Percentiles rank a stretch among this genome's conserved stretches.
These are phyloP conservation scores for Coemansia sp. DNA, from an alignment of 192 early-diverging fungal genomes.

Conservation along the genomic window DNA sequence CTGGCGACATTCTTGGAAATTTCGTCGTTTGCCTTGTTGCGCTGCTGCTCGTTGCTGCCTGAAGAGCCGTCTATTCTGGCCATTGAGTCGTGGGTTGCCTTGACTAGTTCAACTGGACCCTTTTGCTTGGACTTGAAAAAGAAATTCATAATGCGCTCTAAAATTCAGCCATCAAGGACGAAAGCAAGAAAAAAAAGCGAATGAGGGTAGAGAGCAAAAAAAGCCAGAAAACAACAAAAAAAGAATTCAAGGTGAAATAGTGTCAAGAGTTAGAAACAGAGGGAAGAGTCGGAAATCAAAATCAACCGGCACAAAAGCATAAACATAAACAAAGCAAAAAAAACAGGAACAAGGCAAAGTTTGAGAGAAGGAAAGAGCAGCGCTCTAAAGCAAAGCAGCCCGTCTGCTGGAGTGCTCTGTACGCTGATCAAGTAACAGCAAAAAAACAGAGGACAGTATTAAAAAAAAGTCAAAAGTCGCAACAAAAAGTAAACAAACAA, in stretches of 20 bases:
- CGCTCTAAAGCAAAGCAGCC: too few species aligned
- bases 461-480: background rate
- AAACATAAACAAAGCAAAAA: background rate
- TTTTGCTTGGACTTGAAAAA: conserved; percentile 82
- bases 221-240: conserved; percentile 4
- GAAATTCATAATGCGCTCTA: conserved; percentile 62
- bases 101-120: conserved; percentile 87
- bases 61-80: conserved; percentile 58
- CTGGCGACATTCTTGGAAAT: conserved; percentile 90
- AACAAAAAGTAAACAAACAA: conserved; percentile 6
- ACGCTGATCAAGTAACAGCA: too few species aligned
- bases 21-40: conserved; percentile 89
- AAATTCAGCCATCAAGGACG: background rate
- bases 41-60: conserved; percentile 58
- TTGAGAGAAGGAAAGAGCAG: too few species aligned
- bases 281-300: background rate
- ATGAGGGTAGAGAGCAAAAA: background rate
- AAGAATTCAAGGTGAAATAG: background rate
- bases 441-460: too few species aligned
- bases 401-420: too few species aligned
- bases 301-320: background rate
- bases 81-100: conserved; percentile 82
- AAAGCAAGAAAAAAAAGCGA: background rate
- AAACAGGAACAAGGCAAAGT: too few species aligned
- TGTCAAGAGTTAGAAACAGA: background rate